Evolutionary conservation across 768 basidiomycete genomes (phyloP).

Genomic region (Trametes punicea): DNA sequence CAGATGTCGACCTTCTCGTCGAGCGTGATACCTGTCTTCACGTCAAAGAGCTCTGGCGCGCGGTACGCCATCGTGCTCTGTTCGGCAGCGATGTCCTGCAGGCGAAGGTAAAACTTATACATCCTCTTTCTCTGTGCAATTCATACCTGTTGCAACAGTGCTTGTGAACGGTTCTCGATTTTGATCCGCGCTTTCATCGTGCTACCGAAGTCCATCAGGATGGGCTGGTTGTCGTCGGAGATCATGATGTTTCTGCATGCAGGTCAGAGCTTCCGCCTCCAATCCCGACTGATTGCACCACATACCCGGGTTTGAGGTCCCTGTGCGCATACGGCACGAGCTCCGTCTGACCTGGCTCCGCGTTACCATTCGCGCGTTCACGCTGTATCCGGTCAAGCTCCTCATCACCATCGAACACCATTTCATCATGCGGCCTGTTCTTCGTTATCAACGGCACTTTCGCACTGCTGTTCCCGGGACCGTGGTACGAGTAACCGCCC

Average conservation of each 20-base stretch:
- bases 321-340: constrained; percentile 92
- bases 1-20: constrained; percentile 98
- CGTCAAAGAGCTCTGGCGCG: constrained; percentile 96
- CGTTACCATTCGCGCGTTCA: constrained; percentile 34
- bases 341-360: constrained; percentile 41
- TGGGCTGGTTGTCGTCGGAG: constrained; percentile 85
- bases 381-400: constrained; percentile 49
- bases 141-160: constrained; percentile 80
- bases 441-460: constrained; percentile 60
- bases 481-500: constrained; percentile 70
- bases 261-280: neutral
- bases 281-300: constrained; percentile 9
- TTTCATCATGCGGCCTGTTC: constrained; percentile 47
- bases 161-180: constrained; percentile 81
- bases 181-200: constrained; percentile 80
- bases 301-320: constrained; percentile 94
- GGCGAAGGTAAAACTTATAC: neutral
- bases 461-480: constrained; percentile 15
- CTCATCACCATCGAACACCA: constrained; percentile 80
- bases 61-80: constrained; percentile 99
- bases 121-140: neutral
- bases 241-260: constrained; percentile 88
- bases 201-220: constrained; percentile 99
- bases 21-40: constrained; percentile 81
- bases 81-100: constrained; percentile 89